Evolutionary conservation across 345 rosid species (phyloP).

Genomic region (Cardamine occulta): DNA sequence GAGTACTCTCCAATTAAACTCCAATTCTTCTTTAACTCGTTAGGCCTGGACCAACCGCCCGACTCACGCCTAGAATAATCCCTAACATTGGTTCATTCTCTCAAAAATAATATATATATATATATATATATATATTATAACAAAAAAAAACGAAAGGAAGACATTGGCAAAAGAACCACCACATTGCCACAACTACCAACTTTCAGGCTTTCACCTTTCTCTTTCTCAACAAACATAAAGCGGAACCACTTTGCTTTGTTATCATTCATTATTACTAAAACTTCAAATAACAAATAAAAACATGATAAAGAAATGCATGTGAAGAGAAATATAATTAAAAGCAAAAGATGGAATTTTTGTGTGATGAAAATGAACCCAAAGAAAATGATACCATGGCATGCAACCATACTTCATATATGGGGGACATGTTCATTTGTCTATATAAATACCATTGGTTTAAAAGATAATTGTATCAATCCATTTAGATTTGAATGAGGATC

Average conservation of each 20-base stretch:
- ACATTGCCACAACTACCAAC: conserved; percentile 33
- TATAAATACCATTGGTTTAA: not conserved
- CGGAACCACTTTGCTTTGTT: conserved; percentile 27
- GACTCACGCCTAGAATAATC: too few relatives aligned
- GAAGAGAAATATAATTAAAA: conserved; percentile 22
- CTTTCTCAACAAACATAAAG: conserved; percentile 35
- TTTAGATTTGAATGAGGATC: not conserved
- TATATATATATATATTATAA: not conserved
- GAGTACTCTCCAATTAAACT: too few relatives aligned
- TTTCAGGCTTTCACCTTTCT: conserved; percentile 32
- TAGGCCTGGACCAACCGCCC: too few relatives aligned
- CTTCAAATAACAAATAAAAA: not conserved
- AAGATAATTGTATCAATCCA: not conserved
- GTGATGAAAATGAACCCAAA: conserved; percentile 15
- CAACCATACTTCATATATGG: not conserved
- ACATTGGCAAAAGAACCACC: conserved; percentile 8
- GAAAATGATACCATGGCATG: conserved; percentile 16
- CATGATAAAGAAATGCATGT: not conserved
- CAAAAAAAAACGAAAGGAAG: not conserved
- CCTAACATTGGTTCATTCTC: too few relatives aligned
- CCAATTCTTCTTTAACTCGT: too few relatives aligned
- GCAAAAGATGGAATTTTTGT: conserved; percentile 24
- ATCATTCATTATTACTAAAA: conserved; percentile 21
- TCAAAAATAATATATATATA: too few relatives aligned
- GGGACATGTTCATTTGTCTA: not conserved